A percentile compares a stretch with the other conserved stretches of the same genome.
phyloP scores from a whole-genome alignment of 805 yeast species.

The Brettanomyces anomalus region DNA sequence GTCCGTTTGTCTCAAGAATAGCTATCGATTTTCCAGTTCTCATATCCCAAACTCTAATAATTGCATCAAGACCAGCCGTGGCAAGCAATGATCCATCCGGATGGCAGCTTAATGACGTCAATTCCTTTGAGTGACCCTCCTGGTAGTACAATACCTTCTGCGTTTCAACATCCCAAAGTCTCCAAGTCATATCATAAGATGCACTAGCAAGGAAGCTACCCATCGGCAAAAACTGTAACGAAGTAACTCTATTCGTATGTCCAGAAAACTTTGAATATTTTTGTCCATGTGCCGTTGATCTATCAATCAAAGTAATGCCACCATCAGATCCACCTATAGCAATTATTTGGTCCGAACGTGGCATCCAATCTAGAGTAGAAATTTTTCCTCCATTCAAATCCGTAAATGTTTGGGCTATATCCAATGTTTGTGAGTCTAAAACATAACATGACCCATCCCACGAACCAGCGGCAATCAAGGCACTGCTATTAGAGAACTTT shows the following conservation, averaged over 20 bases:
- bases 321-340: slow-evolving; percentile 43
- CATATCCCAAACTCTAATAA: slow-evolving; percentile 76
- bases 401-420: slow-evolving; percentile 23
- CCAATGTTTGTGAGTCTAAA: slow-evolving; percentile 25
- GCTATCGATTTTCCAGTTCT: slow-evolving; percentile 63
- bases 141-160: slow-evolving; percentile 50
- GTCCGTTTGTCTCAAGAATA: slow-evolving; percentile 43
- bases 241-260: slow-evolving; percentile 51
- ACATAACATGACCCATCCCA: slow-evolving; percentile 74
- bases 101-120: slow-evolving; percentile 54
- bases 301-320: slow-evolving; percentile 17
- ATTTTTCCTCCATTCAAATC: slow-evolving; percentile 50
- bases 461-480: slow-evolving; percentile 54
- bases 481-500: slow-evolving; percentile 31
- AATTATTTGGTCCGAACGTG: slow-evolving; percentile 4
- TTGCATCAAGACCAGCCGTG: slow-evolving; percentile 72
- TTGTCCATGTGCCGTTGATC: not conserved
- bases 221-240: slow-evolving; percentile 57
- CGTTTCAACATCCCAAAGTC: slow-evolving; percentile 66
- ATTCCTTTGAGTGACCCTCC: slow-evolving; percentile 79
- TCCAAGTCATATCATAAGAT: slow-evolving; percentile 83
- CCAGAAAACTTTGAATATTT: slow-evolving; percentile 22
- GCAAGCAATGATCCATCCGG: slow-evolving; percentile 70
- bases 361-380: slow-evolving; percentile 60
- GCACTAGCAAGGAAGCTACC: slow-evolving; percentile 53